Evolutionary conservation across 257 asterid genomes (phyloP), one percentile per base, ranked within the genome.

Genomic region (Salvia hispanica): DNA sequence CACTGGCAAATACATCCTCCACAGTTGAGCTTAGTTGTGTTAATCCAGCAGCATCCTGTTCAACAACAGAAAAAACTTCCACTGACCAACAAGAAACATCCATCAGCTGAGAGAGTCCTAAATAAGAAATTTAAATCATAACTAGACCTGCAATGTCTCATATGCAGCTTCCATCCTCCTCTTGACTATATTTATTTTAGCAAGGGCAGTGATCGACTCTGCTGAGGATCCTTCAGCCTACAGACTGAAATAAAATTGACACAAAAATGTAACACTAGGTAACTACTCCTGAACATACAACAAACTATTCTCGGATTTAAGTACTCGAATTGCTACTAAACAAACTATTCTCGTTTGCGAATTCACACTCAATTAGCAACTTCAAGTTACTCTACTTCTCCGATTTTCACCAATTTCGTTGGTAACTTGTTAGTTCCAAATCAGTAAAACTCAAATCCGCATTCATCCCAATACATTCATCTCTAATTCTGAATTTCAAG

Each of bases 181-280:
- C 86, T 88, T 94, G 57, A 94, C 96, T 28, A 95, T 87, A 82
- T 94, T 97, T 59, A 94, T 90, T 79, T 85, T 94, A 25, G 97
- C 91, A 61, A 94, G 91, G 48, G 96, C 88, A 6, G 95, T 82
- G 50, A 94, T 84, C 46, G 96, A 88, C 76, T 91, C 97, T 11
- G 97, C 96, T 34, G 99, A 91, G 43, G 96, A 86, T 75, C 95
- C 99, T 84, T 93, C 97, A 6, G 96, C 99, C 99, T 94, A 71
- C 53, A 47, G 73, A 37, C 25, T 10, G 59, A 69, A 73, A 66
- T 28, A 44, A 54, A 66, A 6, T 54, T 31, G 25, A 40, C 59
- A 63, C n/a, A 34, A 46, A 12, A 48, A 42, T 56, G 31, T 61
- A 52, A 10, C 53, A 12, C 43, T 10, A 28, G 9, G 62, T 16